A percentile compares a stretch with the other conserved stretches of the same genome.
Conservation (phyloP, 768 basidiomycete species). For the Tylopilus subfusipes region DNA sequence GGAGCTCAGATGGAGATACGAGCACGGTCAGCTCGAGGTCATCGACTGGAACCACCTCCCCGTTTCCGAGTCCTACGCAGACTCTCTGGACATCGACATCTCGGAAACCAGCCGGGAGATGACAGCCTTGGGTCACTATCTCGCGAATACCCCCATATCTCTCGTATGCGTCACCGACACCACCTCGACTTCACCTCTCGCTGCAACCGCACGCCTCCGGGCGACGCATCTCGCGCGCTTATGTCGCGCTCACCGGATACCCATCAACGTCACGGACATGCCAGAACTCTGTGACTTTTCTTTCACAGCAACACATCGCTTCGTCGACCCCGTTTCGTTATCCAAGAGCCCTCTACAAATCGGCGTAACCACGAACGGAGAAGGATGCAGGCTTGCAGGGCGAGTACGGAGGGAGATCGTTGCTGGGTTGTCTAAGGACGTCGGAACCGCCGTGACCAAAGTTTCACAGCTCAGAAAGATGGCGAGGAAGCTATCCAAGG, state of each 20-base stretch:
- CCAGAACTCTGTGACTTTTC: constrained; percentile 86
- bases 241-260: constrained; percentile 58
- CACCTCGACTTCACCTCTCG: constrained; percentile 42
- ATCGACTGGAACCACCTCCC: constrained; percentile 52
- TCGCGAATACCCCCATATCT: constrained; percentile 34
- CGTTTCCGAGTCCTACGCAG: constrained; percentile 25
- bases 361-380: constrained; percentile 86
- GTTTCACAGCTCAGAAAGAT: constrained; percentile 66
- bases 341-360: constrained; percentile 59
- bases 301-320: constrained; percentile 83
- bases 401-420: constrained; percentile 83
- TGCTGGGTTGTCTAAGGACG: constrained; percentile 61
- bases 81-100: neutral
- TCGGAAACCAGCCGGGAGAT: constrained; percentile 34
- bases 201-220: constrained; percentile 35
- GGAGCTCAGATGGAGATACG: constrained; percentile 65
- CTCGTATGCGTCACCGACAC: constrained; percentile 86
- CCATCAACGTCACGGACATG: constrained; percentile 84
- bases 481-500: constrained; percentile 36
- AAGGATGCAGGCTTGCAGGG: constrained; percentile 81
- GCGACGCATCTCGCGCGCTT: constrained; percentile 55
- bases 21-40: constrained; percentile 52
- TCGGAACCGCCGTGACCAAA: constrained; percentile 71
- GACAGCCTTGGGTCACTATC: constrained; percentile 46
- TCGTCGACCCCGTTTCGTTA: constrained; percentile 48